These are phyloP conservation scores for Echria macrotheca DNA, from an alignment of 495 filamentous ascomycete genomes.

Conservation along the genomic window DNA sequence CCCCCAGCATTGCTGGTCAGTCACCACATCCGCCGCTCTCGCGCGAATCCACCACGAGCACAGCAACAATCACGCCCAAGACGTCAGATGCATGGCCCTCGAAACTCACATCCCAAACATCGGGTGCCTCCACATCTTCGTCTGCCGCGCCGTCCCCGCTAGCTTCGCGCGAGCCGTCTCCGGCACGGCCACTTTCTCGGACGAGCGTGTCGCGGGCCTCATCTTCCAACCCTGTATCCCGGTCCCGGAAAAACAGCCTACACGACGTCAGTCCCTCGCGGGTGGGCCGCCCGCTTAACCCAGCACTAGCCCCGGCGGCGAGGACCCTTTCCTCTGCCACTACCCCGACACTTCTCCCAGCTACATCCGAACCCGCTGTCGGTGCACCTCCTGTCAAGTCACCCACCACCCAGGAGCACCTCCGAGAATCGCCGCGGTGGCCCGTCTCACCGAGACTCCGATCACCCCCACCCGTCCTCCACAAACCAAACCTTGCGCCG, in stretches of 20 bases:
- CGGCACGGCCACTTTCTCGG: slow-evolving; percentile 33
- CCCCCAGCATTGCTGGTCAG: slow-evolving; percentile 7
- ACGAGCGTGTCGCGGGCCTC: slow-evolving; percentile 24
- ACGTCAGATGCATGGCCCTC: slow-evolving; percentile 29
- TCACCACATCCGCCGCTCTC: slow-evolving; percentile 21
- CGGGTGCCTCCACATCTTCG: slow-evolving; percentile 40
- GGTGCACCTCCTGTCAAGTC: slow-evolving; percentile 64
- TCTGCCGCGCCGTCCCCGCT: slow-evolving; percentile 44
- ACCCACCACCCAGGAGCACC: slow-evolving; percentile 44
- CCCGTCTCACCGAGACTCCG: slow-evolving; percentile 60
- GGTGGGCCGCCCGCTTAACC: slow-evolving; percentile 42
- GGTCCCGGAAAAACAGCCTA: slow-evolving; percentile 63
- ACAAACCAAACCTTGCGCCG: slow-evolving; percentile 34
- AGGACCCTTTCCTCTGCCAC: slow-evolving; percentile 59
- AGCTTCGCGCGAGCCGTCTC: slow-evolving; percentile 48
- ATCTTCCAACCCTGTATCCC: slow-evolving; percentile 32
- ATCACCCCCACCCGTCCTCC: slow-evolving; percentile 59
- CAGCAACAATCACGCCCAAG: slow-evolving; percentile 41
- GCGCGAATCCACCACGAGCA: slow-evolving; percentile 33
- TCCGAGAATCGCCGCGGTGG: slow-evolving; percentile 56
- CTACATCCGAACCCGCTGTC: slow-evolving; percentile 50
- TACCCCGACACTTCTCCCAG: slow-evolving; percentile 52
- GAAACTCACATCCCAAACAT: slow-evolving; percentile 24
- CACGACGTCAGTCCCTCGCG: slow-evolving; percentile 66
- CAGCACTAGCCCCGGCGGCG: slow-evolving; percentile 53